Percentiles rank a stretch among this genome's conserved stretches.
These are phyloP conservation scores for Epichloe baconii DNA, from an alignment of 2,329 filamentous ascomycete genomes.

Conservation along the genomic window DNA sequence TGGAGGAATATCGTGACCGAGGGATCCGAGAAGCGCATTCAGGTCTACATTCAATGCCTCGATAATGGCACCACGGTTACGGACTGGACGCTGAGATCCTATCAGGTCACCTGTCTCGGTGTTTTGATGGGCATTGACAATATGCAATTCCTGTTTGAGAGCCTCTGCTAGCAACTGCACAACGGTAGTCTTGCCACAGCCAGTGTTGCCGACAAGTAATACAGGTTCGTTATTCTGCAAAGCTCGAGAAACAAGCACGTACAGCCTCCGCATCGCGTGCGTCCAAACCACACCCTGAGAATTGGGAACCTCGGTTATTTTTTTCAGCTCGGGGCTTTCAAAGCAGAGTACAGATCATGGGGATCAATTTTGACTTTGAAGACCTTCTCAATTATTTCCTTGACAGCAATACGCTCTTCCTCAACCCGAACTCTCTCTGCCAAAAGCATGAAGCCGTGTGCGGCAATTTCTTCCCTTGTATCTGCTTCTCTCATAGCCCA, in stretches of 20 bases:
- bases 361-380: constrained; percentile 79
- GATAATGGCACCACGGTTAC: constrained; percentile 66
- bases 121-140: constrained; percentile 96
- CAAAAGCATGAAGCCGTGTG: constrained; percentile 91
- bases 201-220: constrained; percentile 88
- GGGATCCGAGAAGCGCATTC: constrained; percentile 25
- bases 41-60: constrained; percentile 54
- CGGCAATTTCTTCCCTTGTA: constrained; percentile 74
- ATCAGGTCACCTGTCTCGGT: constrained; percentile 96
- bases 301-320: constrained; percentile 33
- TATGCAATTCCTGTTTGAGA: constrained; percentile 61
- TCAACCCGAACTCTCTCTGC: constrained; percentile 88
- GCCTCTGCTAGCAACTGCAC: constrained; percentile 84
- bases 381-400: constrained; percentile 74
- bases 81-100: constrained; percentile 80
- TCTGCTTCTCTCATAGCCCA: constrained; percentile 84
- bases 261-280: constrained; percentile 81
- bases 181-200: constrained; percentile 94
- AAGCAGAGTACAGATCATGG: constrained; percentile 55
- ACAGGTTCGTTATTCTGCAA: constrained; percentile 87
- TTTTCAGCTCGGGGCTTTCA: constrained; percentile 40
- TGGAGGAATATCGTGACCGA: constrained; percentile 27
- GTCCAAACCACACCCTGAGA: constrained; percentile 78
- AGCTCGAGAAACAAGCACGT: constrained; percentile 76
- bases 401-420: constrained; percentile 75